These are phyloP conservation scores for Penicillium malachiteum DNA, from an alignment of 495 filamentous ascomycete genomes.

Conservation along the genomic window DNA sequence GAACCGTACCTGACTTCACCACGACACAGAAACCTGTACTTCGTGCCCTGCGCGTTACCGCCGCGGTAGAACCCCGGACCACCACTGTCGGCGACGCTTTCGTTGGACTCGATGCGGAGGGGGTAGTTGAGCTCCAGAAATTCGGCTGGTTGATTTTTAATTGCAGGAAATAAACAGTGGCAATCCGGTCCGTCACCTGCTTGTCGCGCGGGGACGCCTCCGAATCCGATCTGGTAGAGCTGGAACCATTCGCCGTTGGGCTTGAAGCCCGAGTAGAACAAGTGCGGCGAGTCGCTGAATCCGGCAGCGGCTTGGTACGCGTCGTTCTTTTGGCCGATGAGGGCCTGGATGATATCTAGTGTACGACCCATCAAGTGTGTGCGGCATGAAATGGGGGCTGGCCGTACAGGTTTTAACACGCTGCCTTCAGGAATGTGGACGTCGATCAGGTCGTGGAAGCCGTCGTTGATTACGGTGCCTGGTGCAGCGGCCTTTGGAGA, in stretches of 20 bases:
- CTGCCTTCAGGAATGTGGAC: conserved; percentile 45
- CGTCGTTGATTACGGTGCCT: conserved; percentile 45
- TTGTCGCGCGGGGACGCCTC: conserved; percentile 48
- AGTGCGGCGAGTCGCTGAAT: conserved; percentile 51
- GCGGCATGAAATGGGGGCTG: conserved; percentile 48
- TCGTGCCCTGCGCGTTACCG: conserved; percentile 48
- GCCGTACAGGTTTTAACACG: conserved; percentile 48
- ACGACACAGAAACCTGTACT: conserved; percentile 46
- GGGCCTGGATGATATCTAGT: conserved; percentile 49
- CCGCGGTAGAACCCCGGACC: conserved; percentile 48
- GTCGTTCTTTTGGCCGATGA: conserved; percentile 47
- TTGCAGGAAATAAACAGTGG: conserved; percentile 52
- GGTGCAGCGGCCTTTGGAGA: conserved; percentile 35
- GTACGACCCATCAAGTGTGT: conserved; percentile 48
- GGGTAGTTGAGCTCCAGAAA: conserved; percentile 52
- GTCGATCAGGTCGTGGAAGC: conserved; percentile 51
- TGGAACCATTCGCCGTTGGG: conserved; percentile 51
- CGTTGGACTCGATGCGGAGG: conserved; percentile 48
- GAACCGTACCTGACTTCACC: conserved; percentile 35
- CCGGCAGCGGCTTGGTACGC: conserved; percentile 49
- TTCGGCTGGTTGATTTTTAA: conserved; percentile 52
- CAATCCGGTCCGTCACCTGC: conserved; percentile 52
- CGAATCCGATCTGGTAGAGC: conserved; percentile 53
- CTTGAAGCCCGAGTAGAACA: conserved; percentile 53
- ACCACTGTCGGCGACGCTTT: conserved; percentile 49